Evolutionary conservation across 73 alveolate species (phyloP), one percentile per base, ranked within the genome.

Genomic region (Tetrahymena thermophila): DNA sequence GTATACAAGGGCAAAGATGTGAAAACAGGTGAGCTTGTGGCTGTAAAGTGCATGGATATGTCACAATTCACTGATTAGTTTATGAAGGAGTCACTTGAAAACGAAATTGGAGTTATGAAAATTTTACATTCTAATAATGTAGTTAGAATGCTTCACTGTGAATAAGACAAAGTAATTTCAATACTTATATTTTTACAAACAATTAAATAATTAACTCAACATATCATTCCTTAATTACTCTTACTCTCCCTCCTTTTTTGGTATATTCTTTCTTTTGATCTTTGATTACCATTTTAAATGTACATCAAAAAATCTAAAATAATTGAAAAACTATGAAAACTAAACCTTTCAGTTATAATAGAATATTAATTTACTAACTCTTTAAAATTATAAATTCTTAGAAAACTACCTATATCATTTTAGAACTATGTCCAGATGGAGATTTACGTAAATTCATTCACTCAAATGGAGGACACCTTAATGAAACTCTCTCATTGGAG

Each of bases 21-120:
- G 31, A 95, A 95, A 85, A 95, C 95, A 2, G 97, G 97, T 4
- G 97, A 95, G 37, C 55, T 44, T 50, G 97, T 89, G 1, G 97
- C 97, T 89, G 31, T 95, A 16, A 95, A 95, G 85, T 85, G 97
- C 93, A 95, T 95, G 95, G 97, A 95, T 56, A 95, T 95, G 97
- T 85, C 93, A 34, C 10, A 85, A 43, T 95, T 95, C 94, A 43
- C 93, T 34, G 97, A 95, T 43, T 56, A 85, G 50, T 95, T 95
- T 35, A 95, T 95, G 97, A 95, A 85, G 42, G 97, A 95, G 19
- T 95, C 97, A 28, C 93, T 95, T 28, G 83, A 95, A 38, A 95
- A 85, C 35, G 97, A 95, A 93, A 95, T 95, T 10, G 93, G 93
- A 85, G 97, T 95, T 10, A 95, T 95, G 97, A 31, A 95, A 84